phyloP scores from a whole-genome alignment of 306 rosid genomes.

The Bauhinia variegata region DNA sequence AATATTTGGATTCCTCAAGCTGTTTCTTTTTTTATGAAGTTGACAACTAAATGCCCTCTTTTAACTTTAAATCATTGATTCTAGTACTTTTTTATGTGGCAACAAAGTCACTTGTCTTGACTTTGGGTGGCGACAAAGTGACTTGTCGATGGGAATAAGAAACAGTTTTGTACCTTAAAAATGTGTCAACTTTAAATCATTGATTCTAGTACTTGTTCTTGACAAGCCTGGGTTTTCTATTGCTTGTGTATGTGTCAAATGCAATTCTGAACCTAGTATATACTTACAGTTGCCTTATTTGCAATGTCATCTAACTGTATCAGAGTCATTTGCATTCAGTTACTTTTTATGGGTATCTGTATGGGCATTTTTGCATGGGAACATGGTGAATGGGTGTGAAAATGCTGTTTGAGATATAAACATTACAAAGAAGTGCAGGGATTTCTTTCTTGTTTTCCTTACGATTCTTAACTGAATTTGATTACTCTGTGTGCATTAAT shows the following conservation, averaged over 20 bases:
- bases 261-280: not conserved
- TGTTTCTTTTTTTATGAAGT: not conserved
- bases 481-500: too few species aligned
- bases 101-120: too few species aligned
- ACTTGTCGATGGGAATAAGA: slow-evolving; percentile 4
- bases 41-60: not conserved
- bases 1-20: too few species aligned
- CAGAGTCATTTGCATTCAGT: not conserved
- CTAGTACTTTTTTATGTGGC: too few species aligned
- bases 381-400: too few species aligned
- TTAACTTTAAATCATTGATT: too few species aligned
- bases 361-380: too few species aligned
- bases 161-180: slow-evolving; percentile 18
- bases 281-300: not conserved
- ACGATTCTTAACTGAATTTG: too few species aligned
- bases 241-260: slow-evolving; percentile 8
- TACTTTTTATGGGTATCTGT: not conserved
- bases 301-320: not conserved
- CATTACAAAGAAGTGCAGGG: too few species aligned
- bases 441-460: too few species aligned
- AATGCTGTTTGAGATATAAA: too few species aligned
- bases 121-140: not conserved
- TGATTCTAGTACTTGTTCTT: not conserved
- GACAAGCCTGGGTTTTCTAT: slow-evolving; percentile 1
- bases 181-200: slow-evolving; percentile 4